Conservation (phyloP, 2,329 filamentous ascomycete species). For the Calcarisporium arbuscula region DNA sequence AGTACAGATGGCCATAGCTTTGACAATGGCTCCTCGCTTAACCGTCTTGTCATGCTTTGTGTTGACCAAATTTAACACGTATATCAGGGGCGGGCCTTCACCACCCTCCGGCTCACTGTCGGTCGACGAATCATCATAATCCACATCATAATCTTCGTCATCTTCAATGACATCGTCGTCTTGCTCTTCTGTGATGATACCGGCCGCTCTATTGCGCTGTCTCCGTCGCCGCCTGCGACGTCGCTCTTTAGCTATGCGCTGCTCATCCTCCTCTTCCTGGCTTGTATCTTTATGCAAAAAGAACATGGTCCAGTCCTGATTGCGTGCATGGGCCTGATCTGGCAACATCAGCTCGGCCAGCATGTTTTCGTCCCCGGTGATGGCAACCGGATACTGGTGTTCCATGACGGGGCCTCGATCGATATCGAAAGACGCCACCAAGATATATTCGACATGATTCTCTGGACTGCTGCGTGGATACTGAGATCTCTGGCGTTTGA, state of each 20-base stretch:
- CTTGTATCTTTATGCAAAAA: slow-evolving; percentile 94
- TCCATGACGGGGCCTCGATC: slow-evolving; percentile 97
- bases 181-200: slow-evolving; percentile 38
- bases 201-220: slow-evolving; percentile 44
- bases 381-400: slow-evolving; percentile 90
- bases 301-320: slow-evolving; percentile 98
- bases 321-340: slow-evolving; percentile 89
- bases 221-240: slow-evolving; percentile 44
- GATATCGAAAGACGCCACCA: slow-evolving; percentile 96
- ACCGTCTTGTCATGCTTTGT: slow-evolving; percentile 93
- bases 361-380: slow-evolving; percentile 97
- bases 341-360: slow-evolving; percentile 96
- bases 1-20: slow-evolving; percentile 98
- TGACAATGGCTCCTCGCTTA: slow-evolving; percentile 89
- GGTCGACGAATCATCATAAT: slow-evolving; percentile 46
- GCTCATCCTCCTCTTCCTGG: slow-evolving; percentile 72
- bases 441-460: slow-evolving; percentile 97
- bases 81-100: slow-evolving; percentile 88
- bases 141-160: slow-evolving; percentile 43
- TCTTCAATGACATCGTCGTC: slow-evolving; percentile 37
- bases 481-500: slow-evolving; percentile 61
- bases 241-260: slow-evolving; percentile 51
- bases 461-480: slow-evolving; percentile 69
- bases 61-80: slow-evolving; percentile 95
- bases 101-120: slow-evolving; percentile 61